Evolutionary conservation across 768 basidiomycete species (phyloP), one percentile per base, ranked within the genome.

Genomic region (Rhodocollybia butyracea): DNA sequence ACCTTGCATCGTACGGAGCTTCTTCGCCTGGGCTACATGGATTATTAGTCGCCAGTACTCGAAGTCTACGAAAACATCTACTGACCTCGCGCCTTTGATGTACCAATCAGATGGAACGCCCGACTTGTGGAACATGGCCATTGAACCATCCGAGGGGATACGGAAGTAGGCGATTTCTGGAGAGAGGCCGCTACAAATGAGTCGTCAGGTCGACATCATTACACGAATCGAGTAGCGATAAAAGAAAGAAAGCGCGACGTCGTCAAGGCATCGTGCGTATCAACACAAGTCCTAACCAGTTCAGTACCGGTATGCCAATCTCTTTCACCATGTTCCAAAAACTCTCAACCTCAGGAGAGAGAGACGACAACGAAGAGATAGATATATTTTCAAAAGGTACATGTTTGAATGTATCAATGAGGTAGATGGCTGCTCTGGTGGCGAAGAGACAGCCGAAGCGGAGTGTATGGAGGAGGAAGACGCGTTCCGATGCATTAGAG

Each of bases 111-210:
- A 51, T 1, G 81, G 79, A 19, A 77, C 73, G 30, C 70, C 66
- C 19, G 71, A 63, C 38, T 73, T 71, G 15, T 51, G 40, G 10
- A 38, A 51, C 26, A 34, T 7, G 15, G 68, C 68, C 11, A 77
- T 73, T 61, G 85, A 70, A 0, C 76, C 75, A 32, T 90, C 85
- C 39, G 75, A 81, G 1, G 79, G 75, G 6, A 83, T 82, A 41
- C 84, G 77, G 73, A 95, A 98, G 69, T 94, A 86, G 21, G 83
- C 93, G 47, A 96, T 94, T 67, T 98, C 93, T 15, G 93, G 91
- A 1, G 90, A 81, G 17, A 97, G 80, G 1, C 93, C 92, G 3
- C 92, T 94, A 59, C 24, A 50, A 39, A 22, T n/a, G n/a, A n/a
- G n/a, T n/a, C n/a, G n/a, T n/a, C n/a, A n/a, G n/a, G n/a, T n/a